A percentile compares a stretch with the other conserved stretches of the same genome.
Evolutionary conservation across 1,139 yeast genomes (phyloP).

Genomic region (Saccharomyces pastorianus): DNA sequence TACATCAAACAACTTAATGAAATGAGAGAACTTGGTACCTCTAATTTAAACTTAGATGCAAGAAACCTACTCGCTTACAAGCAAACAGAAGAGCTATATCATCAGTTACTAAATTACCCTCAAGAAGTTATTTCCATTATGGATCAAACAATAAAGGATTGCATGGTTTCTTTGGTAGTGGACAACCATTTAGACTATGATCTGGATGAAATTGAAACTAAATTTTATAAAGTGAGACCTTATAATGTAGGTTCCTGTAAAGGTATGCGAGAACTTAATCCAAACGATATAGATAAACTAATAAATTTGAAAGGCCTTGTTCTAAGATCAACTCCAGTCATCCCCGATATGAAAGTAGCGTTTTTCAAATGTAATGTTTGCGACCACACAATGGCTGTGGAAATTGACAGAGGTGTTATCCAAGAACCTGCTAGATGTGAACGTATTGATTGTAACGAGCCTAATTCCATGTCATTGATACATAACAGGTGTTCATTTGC

Average conservation of each 20-base stretch:
- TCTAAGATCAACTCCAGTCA: conserved; percentile 78
- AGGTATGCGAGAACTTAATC: conserved; percentile 93
- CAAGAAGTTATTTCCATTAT: conserved; percentile 95
- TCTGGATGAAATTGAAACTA: conserved; percentile 60
- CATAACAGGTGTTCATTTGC: conserved; percentile 91
- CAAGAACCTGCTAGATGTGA: conserved; percentile 93
- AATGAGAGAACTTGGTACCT: conserved; percentile 71
- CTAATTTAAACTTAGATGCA: conserved; percentile 80
- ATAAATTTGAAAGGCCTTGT: conserved; percentile 89
- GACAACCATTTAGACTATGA: conserved; percentile 41
- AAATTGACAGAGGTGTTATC: conserved; percentile 88
- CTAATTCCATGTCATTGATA: conserved; percentile 80
- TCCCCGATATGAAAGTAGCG: conserved; percentile 97
- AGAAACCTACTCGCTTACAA: conserved; percentile 69
- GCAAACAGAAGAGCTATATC: conserved; percentile 67
- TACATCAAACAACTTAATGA: conserved; percentile 66
- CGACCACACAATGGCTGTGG: conserved; percentile 85
- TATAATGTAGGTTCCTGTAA: conserved; percentile 59
- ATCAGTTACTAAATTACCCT: conserved; percentile 84
- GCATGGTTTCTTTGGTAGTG: conserved; percentile 69
- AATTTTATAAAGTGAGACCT: conserved; percentile 81
- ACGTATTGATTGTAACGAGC: conserved; percentile 71
- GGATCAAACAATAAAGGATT: conserved; percentile 93
- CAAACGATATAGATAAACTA: conserved; percentile 88
- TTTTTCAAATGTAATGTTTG: conserved; percentile 94